These are phyloP conservation scores for Auricularia sp. DNA, from an alignment of 768 basidiomycete genomes.

Conservation along the genomic window DNA sequence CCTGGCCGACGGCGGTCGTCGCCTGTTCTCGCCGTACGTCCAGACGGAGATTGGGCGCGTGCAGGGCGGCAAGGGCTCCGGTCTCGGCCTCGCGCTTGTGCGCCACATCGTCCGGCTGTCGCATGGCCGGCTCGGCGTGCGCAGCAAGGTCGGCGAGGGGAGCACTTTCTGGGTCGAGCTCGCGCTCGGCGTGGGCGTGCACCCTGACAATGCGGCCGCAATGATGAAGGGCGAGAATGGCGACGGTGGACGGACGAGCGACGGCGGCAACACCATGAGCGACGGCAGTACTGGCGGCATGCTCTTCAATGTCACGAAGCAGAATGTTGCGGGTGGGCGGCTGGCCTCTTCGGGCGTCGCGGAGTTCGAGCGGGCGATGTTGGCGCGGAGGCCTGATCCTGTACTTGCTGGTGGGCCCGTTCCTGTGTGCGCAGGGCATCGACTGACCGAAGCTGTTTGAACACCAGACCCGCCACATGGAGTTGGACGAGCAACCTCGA, in stretches of 20 bases:
- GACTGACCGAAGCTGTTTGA: no score
- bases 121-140: constrained; percentile 60
- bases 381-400: neutral
- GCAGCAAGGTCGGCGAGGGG: constrained; percentile 29
- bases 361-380: neutral
- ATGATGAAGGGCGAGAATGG: neutral
- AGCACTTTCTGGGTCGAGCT: constrained; percentile 87
- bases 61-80: constrained; percentile 43
- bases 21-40: constrained; percentile 20
- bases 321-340: neutral
- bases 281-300: neutral
- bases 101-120: constrained; percentile 69
- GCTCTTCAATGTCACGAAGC: neutral
- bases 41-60: constrained; percentile 24
- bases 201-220: neutral
- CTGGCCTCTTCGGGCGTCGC: neutral
- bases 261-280: neutral
- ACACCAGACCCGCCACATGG: neutral
- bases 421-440: no score
- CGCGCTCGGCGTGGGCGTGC: constrained; percentile 20
- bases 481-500: neutral
- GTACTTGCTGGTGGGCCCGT: neutral
- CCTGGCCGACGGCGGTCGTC: constrained; percentile 18
- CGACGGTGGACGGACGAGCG: neutral
- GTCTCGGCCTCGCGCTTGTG: constrained; percentile 65